Conservation (phyloP, 139 green algal genomes). For the Tetraselmis chui region DNA sequence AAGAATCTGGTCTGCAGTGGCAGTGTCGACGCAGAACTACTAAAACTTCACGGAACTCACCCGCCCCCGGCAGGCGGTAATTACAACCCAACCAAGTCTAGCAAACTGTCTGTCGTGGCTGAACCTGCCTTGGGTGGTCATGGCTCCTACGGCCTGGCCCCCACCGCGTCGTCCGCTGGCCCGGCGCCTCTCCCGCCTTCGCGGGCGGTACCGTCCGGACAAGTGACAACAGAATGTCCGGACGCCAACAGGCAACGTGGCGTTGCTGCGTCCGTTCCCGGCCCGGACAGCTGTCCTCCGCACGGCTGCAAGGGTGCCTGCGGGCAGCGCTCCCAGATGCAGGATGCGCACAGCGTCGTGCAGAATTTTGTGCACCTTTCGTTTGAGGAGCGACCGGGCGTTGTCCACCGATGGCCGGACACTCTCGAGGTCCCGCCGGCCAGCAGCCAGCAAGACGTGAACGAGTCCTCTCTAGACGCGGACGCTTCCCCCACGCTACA, state of each 20-base stretch:
- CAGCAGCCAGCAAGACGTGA: not conserved
- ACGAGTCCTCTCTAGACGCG: not conserved
- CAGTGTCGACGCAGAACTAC: not conserved
- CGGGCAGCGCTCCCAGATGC: slow-evolving; percentile 56
- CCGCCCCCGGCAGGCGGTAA: not conserved
- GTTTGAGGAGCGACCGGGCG: not conserved
- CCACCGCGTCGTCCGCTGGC: too few species aligned
- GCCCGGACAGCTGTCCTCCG: slow-evolving; percentile 38
- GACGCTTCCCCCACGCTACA: not conserved
- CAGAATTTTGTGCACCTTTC: slow-evolving; percentile 50
- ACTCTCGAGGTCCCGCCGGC: not conserved
- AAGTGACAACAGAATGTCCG: not conserved
- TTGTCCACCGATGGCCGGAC: not conserved
- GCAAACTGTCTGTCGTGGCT: not conserved
- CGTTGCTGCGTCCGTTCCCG: not conserved
- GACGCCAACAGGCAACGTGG: not conserved
- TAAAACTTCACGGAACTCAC: not conserved
- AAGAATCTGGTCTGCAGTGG: not conserved
- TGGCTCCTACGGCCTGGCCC: not conserved
- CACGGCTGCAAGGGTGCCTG: slow-evolving; percentile 60
- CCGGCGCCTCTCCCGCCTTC: too few species aligned
- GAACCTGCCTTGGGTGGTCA: not conserved
- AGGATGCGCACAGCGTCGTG: slow-evolving; percentile 60
- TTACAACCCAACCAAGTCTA: not conserved
- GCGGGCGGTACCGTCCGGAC: not conserved